A percentile compares a stretch with the other conserved stretches of the same genome.
phyloP scores from a whole-genome alignment of 257 asterid species.

The Plantago major region DNA sequence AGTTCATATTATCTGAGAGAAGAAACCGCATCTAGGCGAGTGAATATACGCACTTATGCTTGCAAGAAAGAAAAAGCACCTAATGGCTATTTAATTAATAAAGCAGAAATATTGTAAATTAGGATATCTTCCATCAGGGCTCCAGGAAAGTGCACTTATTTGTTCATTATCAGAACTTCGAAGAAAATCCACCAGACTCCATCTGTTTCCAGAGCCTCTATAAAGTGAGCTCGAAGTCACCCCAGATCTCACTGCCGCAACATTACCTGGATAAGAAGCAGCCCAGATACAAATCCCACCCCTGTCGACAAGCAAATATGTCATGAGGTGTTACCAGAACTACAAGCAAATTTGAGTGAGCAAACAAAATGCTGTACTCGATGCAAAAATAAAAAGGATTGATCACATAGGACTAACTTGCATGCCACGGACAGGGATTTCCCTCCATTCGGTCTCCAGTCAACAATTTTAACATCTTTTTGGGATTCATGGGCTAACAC shows the following conservation, averaged over 20 bases:
- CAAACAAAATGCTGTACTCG: neutral
- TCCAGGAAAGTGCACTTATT: slow-evolving; percentile 89
- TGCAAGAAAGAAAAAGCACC: neutral
- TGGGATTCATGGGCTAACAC: slow-evolving; percentile 62
- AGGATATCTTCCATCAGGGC: slow-evolving; percentile 99
- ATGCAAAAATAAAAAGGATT: neutral
- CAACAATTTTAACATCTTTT: slow-evolving; percentile 67
- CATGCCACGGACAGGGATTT: slow-evolving; percentile 83
- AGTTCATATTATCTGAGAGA: too few relatives aligned
- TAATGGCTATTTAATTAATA: slow-evolving; percentile 2
- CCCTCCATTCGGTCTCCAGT: slow-evolving; percentile 98
- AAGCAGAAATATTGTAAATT: slow-evolving; percentile 7
- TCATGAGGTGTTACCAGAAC: slow-evolving; percentile 12
- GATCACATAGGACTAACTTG: slow-evolving; percentile 53
- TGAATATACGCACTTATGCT: too few relatives aligned
- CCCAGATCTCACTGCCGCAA: slow-evolving; percentile 75
- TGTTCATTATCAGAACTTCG: slow-evolving; percentile 64
- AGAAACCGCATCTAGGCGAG: too few relatives aligned
- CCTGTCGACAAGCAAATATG: slow-evolving; percentile 41
- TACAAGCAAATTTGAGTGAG: slow-evolving; percentile 7
- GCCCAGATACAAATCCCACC: slow-evolving; percentile 97
- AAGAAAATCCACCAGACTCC: slow-evolving; percentile 92
- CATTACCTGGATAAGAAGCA: slow-evolving; percentile 84
- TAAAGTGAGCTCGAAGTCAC: slow-evolving; percentile 60
- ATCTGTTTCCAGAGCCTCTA: slow-evolving; percentile 70